These are phyloP conservation scores for Parvularia atlantis DNA, from an alignment of 78 protist species.

Conservation along the genomic window DNA sequence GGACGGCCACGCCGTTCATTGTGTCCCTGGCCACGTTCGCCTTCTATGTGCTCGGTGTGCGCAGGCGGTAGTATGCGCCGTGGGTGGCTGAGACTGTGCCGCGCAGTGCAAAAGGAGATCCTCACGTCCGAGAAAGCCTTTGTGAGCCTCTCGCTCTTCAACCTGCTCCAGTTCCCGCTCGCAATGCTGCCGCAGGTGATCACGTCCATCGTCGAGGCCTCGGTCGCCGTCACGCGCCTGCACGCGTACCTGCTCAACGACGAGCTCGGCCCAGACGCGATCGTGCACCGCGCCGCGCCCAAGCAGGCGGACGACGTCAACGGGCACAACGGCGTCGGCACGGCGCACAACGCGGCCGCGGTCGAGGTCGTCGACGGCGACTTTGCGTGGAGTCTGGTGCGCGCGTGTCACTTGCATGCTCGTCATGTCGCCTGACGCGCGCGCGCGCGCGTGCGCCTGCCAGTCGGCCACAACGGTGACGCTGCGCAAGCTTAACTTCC, in stretches of 20 bases:
- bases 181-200: slow-evolving; percentile 57
- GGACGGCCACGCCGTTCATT: slow-evolving; percentile 54
- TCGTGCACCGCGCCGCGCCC: no score
- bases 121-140: slow-evolving; percentile 69
- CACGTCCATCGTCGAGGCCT: slow-evolving; percentile 46
- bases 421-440: no score
- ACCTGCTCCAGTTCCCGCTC: slow-evolving; percentile 76
- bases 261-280: neutral
- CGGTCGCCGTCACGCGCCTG: slow-evolving; percentile 59
- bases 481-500: no score
- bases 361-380: neutral
- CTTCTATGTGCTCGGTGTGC: slow-evolving; percentile 30
- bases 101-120: no score
- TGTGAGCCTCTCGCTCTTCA: slow-evolving; percentile 68
- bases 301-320: no score
- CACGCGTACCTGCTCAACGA: slow-evolving; percentile 29
- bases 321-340: no score
- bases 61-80: no score
- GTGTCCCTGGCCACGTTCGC: slow-evolving; percentile 53
- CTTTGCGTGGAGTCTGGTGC: no score
- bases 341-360: neutral
- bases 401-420: no score
- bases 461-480: no score
- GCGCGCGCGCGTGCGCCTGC: no score
- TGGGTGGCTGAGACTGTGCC: no score